phyloP scores from a whole-genome alignment of 805 yeast species.

The Sungouiozyma ichnusensis region DNA sequence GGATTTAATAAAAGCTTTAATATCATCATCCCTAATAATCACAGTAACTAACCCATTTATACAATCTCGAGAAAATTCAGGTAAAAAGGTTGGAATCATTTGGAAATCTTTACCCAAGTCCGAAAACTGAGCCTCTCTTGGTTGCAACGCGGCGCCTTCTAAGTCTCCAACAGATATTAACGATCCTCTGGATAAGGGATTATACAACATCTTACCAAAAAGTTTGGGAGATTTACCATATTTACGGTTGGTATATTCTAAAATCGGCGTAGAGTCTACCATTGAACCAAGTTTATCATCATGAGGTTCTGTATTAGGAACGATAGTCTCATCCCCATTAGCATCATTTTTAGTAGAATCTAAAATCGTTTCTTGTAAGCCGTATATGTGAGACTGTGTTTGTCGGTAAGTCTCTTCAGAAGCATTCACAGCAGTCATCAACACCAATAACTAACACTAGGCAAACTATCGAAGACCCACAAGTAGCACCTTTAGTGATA shows the following conservation, averaged over 20 bases:
- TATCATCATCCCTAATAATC: slow-evolving; percentile 15
- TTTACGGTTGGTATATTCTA: slow-evolving; percentile 5
- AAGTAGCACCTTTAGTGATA: too few species aligned
- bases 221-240: slow-evolving; percentile 4
- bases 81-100: slow-evolving; percentile 16
- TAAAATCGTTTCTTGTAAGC: slow-evolving; percentile 26
- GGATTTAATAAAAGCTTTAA: slow-evolving; percentile 14
- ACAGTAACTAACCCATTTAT: slow-evolving; percentile 18
- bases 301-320: neutral
- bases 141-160: neutral
- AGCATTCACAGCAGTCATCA: slow-evolving; percentile 1
- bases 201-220: slow-evolving; percentile 14
- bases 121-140: neutral
- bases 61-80: slow-evolving; percentile 11
- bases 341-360: slow-evolving; percentile 15
- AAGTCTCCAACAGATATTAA: neutral
- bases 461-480: too few species aligned
- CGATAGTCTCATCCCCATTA: slow-evolving; percentile 1
- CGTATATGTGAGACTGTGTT: slow-evolving; percentile 26
- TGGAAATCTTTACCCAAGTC: neutral
- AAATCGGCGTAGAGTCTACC: slow-evolving; percentile 6
- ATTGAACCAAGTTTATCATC: neutral
- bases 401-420: slow-evolving; percentile 19
- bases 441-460: too few species aligned
- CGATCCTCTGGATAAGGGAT: slow-evolving; percentile 12